Conservation (phyloP, 495 filamentous ascomycete species). For the Neurospora sp. region DNA sequence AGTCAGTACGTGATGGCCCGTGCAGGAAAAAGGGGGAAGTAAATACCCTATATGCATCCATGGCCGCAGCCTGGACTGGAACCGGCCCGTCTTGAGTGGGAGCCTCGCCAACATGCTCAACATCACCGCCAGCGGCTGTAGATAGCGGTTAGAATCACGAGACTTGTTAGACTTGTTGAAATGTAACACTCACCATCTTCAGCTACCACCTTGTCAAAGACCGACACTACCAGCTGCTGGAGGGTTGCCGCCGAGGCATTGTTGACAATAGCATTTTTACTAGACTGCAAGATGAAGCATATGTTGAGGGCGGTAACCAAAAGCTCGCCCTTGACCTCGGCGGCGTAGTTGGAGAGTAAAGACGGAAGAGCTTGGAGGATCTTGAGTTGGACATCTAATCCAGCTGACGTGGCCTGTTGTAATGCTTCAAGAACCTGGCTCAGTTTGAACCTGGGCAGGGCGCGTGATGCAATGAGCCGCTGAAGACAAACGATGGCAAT, state of each 20-base stretch:
- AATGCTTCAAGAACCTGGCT: conserved; percentile 79
- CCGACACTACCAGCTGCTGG: conserved; percentile 83
- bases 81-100: conserved; percentile 51
- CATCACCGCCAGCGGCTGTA: conserved; percentile 36
- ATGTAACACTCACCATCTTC: conserved; percentile 57
- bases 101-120: conserved; percentile 48
- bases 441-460: conserved; percentile 60
- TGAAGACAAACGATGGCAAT: conserved; percentile 83
- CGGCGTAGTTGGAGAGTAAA: conserved; percentile 80
- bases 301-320: conserved; percentile 75
- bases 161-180: neutral
- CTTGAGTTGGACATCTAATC: conserved; percentile 89
- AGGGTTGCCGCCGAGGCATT: conserved; percentile 91
- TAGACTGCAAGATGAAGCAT: conserved; percentile 79
- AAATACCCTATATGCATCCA: conserved; percentile 70
- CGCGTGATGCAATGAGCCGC: conserved; percentile 69
- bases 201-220: conserved; percentile 78
- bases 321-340: conserved; percentile 68
- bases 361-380: conserved; percentile 91
- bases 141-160: conserved; percentile 2
- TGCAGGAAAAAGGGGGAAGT: neutral
- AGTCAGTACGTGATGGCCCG: conserved; percentile 11
- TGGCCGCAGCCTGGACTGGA: conserved; percentile 60
- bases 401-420: conserved; percentile 62
- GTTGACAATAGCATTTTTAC: conserved; percentile 84